A percentile compares a stretch with the other conserved stretches of the same genome.
These are phyloP conservation scores for Ensete ventricosum DNA, from an alignment of 176 grass and related monocot genomes.

Conservation along the genomic window DNA sequence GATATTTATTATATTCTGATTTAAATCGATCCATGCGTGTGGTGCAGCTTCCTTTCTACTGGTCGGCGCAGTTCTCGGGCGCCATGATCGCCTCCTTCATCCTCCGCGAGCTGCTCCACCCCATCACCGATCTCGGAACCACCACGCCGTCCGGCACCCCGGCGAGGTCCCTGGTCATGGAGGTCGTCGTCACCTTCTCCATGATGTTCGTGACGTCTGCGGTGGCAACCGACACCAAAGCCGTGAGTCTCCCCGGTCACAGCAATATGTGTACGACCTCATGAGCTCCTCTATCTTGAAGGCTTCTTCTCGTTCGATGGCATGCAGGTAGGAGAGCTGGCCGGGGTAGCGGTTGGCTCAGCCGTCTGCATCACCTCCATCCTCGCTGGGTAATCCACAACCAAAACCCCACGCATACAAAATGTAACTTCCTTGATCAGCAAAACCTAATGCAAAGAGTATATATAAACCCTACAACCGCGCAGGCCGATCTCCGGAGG, in stretches of 20 bases:
- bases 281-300: too few species aligned
- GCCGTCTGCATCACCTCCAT: slow-evolving; percentile 96
- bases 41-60: slow-evolving; percentile 94
- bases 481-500: slow-evolving; percentile 92
- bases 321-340: slow-evolving; percentile 92
- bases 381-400: slow-evolving; percentile 67
- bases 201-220: slow-evolving; percentile 98
- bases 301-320: background rate
- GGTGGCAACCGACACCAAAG: slow-evolving; percentile 11
- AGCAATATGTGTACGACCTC: too few species aligned
- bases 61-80: slow-evolving; percentile 86
- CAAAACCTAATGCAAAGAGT: too few species aligned
- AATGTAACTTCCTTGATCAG: too few species aligned
- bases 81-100: slow-evolving; percentile 69
- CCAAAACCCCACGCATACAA: too few species aligned
- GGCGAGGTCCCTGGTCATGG: slow-evolving; percentile 58
- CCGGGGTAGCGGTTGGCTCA: slow-evolving; percentile 80
- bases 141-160: slow-evolving; percentile 51
- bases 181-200: slow-evolving; percentile 82
- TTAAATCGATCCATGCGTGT: background rate
- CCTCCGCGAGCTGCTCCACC: slow-evolving; percentile 71
- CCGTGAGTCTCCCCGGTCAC: slow-evolving; percentile 28
- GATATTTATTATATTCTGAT: too few species aligned
- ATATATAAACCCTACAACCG: background rate
- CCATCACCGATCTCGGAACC: slow-evolving; percentile 45